Percentiles rank a stretch among this genome's conserved stretches.
Conservation (phyloP, 495 filamentous ascomycete species). For the Hypoxylon fuscum region DNA sequence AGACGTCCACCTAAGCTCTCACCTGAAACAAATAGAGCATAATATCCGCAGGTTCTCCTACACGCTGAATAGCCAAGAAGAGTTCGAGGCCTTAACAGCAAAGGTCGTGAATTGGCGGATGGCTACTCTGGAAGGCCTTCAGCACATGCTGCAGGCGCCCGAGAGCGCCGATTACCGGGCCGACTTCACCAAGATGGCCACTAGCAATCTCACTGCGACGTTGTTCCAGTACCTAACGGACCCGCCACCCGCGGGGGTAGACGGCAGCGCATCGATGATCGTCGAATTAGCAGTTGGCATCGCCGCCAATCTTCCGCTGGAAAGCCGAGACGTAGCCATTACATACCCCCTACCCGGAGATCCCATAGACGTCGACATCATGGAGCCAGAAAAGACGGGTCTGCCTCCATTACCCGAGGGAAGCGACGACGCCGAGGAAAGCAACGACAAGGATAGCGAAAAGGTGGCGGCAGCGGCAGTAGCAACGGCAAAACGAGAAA, state of each 20-base stretch:
- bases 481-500: conserved; percentile 53
- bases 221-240: conserved; percentile 78
- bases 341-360: conserved; percentile 82
- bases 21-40: conserved; percentile 87
- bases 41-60: conserved; percentile 83
- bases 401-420: conserved; percentile 74
- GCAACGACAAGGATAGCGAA: conserved; percentile 52
- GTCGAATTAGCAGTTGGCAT: conserved; percentile 91
- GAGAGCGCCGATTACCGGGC: conserved; percentile 69
- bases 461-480: conserved; percentile 55
- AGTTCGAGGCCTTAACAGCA: conserved; percentile 86
- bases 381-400: conserved; percentile 80
- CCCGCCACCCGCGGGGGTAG: conserved; percentile 77
- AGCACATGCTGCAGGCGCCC: conserved; percentile 70
- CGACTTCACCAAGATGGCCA: conserved; percentile 72
- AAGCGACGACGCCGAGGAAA: conserved; percentile 59
- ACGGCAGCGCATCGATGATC: conserved; percentile 86
- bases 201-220: conserved; percentile 73
- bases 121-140: conserved; percentile 90
- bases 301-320: conserved; percentile 83
- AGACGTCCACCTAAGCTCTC: conserved; percentile 74
- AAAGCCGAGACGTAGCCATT: conserved; percentile 89
- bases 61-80: conserved; percentile 77
- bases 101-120: conserved; percentile 93
- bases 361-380: conserved; percentile 69